Conservation (phyloP, 2,329 filamentous ascomycete genomes). For the Exophiala oligosperma region DNA sequence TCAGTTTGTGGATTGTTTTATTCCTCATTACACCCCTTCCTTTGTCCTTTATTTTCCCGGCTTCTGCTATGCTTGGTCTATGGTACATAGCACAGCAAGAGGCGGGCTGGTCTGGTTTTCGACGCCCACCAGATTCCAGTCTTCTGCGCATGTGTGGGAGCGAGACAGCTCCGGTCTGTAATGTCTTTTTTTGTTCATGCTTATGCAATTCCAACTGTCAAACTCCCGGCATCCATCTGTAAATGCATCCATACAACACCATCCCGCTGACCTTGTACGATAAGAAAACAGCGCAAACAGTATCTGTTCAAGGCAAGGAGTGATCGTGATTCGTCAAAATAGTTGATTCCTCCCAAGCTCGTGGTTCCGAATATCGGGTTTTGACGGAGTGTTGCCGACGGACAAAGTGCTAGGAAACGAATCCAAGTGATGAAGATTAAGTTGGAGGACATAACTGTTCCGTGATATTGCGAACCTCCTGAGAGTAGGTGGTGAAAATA, state of each 20-base stretch:
- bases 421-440: background rate
- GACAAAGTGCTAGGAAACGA: background rate
- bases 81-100: background rate
- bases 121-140: background rate
- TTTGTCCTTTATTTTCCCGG: background rate
- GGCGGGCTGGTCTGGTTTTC: background rate
- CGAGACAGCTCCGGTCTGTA: background rate
- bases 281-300: conserved; percentile 13
- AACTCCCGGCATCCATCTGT: conserved; percentile 20
- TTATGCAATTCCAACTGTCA: conserved; percentile 1
- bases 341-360: conserved; percentile 3
- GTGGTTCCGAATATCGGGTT: background rate
- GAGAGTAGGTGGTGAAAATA: background rate
- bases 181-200: background rate
- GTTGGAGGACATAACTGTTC: background rate
- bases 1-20: background rate
- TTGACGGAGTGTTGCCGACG: background rate
- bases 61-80: conserved; percentile 1
- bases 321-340: conserved; percentile 21
- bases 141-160: background rate
- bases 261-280: conserved; percentile 21
- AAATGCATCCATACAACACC: conserved; percentile 19
- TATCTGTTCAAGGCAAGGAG: conserved; percentile 13
- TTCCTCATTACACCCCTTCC: background rate
- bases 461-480: background rate